Base-by-base conservation (phyloP, 805 yeast genomes). In the Kazachstania africana region DNA sequence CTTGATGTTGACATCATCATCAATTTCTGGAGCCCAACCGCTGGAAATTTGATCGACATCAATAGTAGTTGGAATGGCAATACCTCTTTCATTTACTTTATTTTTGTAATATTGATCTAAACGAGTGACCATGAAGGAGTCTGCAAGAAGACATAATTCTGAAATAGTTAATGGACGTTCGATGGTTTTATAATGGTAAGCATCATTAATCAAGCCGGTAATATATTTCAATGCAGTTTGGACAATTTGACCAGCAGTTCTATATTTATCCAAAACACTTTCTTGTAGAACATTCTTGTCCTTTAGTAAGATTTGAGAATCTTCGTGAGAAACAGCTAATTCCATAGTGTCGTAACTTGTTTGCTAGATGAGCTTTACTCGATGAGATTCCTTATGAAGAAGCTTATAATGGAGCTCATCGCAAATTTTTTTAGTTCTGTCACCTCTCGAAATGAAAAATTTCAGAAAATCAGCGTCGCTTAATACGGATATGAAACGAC, bases 1-100 rank as follows among this genome's bases (percentile, higher is more conserved):
- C 29, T 38, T 40, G 37, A 64, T 45, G 20, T 64, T 64, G 6
- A 59, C 50, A 20, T 53, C 59, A 42, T 75, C 80, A 50, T 75
- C 85, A 32, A 79, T 55, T 56, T 85, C 95, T 26, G 98, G 98
- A 20, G 94, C 67, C 57, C 80, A 82, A 8, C 94, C 94, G 35
- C 63, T 57, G 15, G 77, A 71, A 33, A 81, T 66, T 50, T 81
- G 85, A 53, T 83, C 81, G 32, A 81, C 77, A 58, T 85, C 94
- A 39, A 91, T 72, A 32, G 82, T 70, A 12, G 85, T 85, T n/a
- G 99, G 98, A 38, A 70, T 72, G 8, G 95, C 82, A 51, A 91
- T 81, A 37, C 97, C 95, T 60, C 80, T 84, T 63, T 91, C 99
- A 43, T 70, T 67, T 19, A 77, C 78, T 30, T 66, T 65, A 41